phyloP scores from a whole-genome alignment of 1,284 basidiomycete species.

The Boletus sp. region DNA sequence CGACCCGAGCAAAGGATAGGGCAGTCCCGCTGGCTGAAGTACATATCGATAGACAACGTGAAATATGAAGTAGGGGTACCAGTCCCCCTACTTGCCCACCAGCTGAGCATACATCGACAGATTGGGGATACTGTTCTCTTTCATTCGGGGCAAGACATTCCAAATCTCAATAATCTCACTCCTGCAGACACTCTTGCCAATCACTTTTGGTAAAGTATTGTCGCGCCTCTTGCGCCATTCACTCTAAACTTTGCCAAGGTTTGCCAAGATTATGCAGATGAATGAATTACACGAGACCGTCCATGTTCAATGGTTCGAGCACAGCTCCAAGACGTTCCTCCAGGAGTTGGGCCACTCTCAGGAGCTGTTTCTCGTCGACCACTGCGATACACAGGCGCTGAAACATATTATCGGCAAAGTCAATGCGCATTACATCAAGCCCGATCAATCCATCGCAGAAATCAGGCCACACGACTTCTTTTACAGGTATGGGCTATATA shows the following conservation, averaged over 20 bases:
- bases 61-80: conserved; percentile 30
- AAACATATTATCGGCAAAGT: conserved; percentile 50
- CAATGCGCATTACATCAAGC: conserved; percentile 41
- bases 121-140: conserved; percentile 60
- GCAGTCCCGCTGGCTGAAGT: conserved; percentile 34
- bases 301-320: conserved; percentile 74
- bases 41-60: conserved; percentile 35
- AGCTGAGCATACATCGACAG: conserved; percentile 38
- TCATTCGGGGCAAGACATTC: conserved; percentile 42
- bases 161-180: conserved; percentile 40
- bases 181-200: conserved; percentile 47
- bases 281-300: conserved; percentile 44
- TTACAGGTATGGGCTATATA: conserved; percentile 49
- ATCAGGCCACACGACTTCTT: conserved; percentile 52
- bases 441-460: conserved; percentile 18
- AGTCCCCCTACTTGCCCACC: conserved; percentile 29
- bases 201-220: conserved; percentile 59
- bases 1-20: conserved; percentile 34
- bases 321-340: conserved; percentile 60
- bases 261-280: conserved; percentile 58
- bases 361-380: conserved; percentile 63
- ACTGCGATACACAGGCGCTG: conserved; percentile 52
- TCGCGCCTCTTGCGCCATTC: background rate
- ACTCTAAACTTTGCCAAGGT: conserved; percentile 44
- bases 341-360: conserved; percentile 60